Evolutionary conservation across 2,329 filamentous ascomycete species (phyloP).

Genomic region (Fusarium sp.): DNA sequence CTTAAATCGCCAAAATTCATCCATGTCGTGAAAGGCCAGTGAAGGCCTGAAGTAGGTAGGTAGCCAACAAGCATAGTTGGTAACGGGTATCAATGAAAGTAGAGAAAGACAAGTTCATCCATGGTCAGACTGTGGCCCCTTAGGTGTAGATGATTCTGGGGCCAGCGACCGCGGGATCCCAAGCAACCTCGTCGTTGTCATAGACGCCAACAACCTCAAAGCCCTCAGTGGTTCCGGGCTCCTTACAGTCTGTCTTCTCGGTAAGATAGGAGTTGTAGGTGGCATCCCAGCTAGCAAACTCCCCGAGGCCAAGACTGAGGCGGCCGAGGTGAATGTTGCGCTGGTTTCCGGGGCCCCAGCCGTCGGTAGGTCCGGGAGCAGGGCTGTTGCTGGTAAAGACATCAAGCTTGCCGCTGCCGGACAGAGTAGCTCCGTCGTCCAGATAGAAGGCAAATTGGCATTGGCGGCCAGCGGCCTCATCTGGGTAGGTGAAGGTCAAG

Average conservation of each 20-base stretch:
- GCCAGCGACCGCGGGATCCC: slow-evolving; percentile 30
- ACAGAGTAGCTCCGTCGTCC: slow-evolving; percentile 29
- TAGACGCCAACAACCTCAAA: slow-evolving; percentile 43
- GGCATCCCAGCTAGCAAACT: slow-evolving; percentile 34
- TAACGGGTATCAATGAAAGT: slow-evolving; percentile 1
- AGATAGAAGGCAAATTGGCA: slow-evolving; percentile 50
- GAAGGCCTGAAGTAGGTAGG: not conserved
- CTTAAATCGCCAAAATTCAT: not conserved
- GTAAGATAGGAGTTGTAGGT: slow-evolving; percentile 36
- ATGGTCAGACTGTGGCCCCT: not conserved
- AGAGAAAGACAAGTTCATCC: not conserved
- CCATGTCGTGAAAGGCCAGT: not conserved
- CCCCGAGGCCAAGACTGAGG: slow-evolving; percentile 14
- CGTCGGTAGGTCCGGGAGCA: slow-evolving; percentile 35
- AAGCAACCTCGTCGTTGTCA: slow-evolving; percentile 33
- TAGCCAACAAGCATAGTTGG: not conserved
- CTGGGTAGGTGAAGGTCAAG: slow-evolving; percentile 50
- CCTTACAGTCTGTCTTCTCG: slow-evolving; percentile 34
- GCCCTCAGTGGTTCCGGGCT: slow-evolving; percentile 30
- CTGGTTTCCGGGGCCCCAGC: slow-evolving; percentile 48
- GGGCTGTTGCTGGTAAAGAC: slow-evolving; percentile 46
- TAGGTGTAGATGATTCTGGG: slow-evolving; percentile 36
- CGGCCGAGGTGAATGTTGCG: slow-evolving; percentile 46
- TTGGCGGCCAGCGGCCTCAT: slow-evolving; percentile 36
- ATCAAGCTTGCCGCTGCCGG: slow-evolving; percentile 48